A percentile compares a stretch with the other conserved stretches of the same genome.
phyloP scores from a whole-genome alignment of 768 basidiomycete genomes.

The Boletus pseudopeckii region DNA sequence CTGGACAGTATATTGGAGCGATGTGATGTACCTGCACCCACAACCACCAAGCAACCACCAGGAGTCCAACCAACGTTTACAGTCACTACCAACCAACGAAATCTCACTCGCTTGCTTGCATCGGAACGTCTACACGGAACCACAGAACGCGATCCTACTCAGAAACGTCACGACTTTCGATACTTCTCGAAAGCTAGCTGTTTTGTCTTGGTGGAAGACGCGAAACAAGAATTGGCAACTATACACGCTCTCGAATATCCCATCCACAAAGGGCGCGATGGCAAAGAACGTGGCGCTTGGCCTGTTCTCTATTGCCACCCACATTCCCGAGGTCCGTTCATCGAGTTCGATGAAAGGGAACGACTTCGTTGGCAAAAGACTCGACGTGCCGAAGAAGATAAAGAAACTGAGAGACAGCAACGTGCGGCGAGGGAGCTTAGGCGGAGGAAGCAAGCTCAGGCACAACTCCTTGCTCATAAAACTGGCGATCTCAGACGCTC shows the following conservation, averaged over 20 bases:
- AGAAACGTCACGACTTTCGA: slow-evolving; percentile 80
- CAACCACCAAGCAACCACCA: slow-evolving; percentile 26
- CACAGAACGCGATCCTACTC: slow-evolving; percentile 87
- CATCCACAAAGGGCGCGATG: slow-evolving; percentile 49
- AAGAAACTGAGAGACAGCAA: slow-evolving; percentile 32
- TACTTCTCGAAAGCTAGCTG: slow-evolving; percentile 77
- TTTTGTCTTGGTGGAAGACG: slow-evolving; percentile 91
- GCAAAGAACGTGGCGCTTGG: slow-evolving; percentile 61
- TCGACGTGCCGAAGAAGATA: slow-evolving; percentile 39
- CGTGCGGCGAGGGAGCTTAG: slow-evolving; percentile 27
- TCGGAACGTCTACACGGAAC: slow-evolving; percentile 82
- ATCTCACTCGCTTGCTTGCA: slow-evolving; percentile 63
- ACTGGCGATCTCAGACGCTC: slow-evolving; percentile 64
- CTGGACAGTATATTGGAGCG: slow-evolving; percentile 70
- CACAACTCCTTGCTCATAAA: slow-evolving; percentile 28
- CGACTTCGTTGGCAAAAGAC: slow-evolving; percentile 61
- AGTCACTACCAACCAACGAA: slow-evolving; percentile 37
- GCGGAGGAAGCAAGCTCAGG: slow-evolving; percentile 28
- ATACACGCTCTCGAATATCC: slow-evolving; percentile 83
- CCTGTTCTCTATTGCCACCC: slow-evolving; percentile 82
- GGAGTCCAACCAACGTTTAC: slow-evolving; percentile 31
- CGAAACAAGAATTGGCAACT: slow-evolving; percentile 77
- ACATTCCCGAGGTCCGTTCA: slow-evolving; percentile 67
- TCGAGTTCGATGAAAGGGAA: slow-evolving; percentile 72
- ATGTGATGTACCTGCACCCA: slow-evolving; percentile 43